These are phyloP conservation scores for Delphinella strobiligena DNA, from an alignment of 2,329 filamentous ascomycete genomes.

Conservation along the genomic window DNA sequence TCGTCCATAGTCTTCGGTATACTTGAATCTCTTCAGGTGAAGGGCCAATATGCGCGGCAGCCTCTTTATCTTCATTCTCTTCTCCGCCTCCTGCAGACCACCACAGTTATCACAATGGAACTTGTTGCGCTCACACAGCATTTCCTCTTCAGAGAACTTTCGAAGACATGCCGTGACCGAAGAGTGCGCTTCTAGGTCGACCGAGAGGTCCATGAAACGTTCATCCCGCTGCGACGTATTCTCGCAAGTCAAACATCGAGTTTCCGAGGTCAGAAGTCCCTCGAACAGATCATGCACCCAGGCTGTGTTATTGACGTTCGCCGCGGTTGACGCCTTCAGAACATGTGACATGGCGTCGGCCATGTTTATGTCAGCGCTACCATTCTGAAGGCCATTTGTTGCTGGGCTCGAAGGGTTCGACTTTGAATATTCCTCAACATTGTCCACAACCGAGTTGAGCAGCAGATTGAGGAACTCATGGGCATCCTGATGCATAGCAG, in stretches of 20 bases:
- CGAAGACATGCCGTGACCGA: constrained; percentile 91
- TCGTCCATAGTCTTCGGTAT: constrained; percentile 86
- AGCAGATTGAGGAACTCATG: constrained; percentile 94
- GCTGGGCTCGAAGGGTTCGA: constrained; percentile 29
- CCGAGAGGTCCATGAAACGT: constrained; percentile 88
- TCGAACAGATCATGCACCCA: constrained; percentile 99
- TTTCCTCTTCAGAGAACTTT: constrained; percentile 96
- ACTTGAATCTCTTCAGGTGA: constrained; percentile 95
- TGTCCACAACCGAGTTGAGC: constrained; percentile 90
- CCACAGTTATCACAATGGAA: constrained; percentile 98
- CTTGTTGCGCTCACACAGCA: constrained; percentile 96
- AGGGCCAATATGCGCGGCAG: constrained; percentile 83
- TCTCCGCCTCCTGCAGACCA: constrained; percentile 92
- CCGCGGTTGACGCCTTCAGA: constrained; percentile 11
- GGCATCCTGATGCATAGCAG: constrained; percentile 95
- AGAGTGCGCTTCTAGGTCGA: constrained; percentile 88
- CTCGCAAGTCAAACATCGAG: constrained; percentile 90
- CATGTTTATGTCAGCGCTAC: constrained; percentile 10
- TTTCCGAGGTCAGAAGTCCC: constrained; percentile 87
- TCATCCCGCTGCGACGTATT: constrained; percentile 91
- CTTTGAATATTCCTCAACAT: constrained; percentile 78
- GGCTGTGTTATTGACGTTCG: constrained; percentile 30
- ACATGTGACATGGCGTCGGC: constrained; percentile 11
- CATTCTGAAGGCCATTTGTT: constrained; percentile 15
- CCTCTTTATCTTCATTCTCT: constrained; percentile 97